phyloP scores from a whole-genome alignment of 1,139 yeast genomes.

The Saccharomycopsis crataegensis region DNA sequence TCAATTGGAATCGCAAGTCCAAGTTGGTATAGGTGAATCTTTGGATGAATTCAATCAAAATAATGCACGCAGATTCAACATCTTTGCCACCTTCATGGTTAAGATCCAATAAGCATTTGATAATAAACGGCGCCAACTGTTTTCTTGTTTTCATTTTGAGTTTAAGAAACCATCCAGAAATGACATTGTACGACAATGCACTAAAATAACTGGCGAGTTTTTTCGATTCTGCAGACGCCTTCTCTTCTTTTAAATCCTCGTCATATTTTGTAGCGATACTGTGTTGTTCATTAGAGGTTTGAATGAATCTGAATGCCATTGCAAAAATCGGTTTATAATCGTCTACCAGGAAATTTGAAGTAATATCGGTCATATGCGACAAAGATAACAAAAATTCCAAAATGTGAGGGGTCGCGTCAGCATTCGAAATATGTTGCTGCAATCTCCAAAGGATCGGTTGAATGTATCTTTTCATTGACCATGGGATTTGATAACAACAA shows the following conservation, averaged over 20 bases:
- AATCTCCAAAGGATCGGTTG: conserved; percentile 59
- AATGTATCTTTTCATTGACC: conserved; percentile 61
- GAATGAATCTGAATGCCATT: conserved; percentile 72
- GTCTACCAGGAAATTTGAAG: conserved; percentile 66
- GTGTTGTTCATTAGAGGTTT: conserved; percentile 51
- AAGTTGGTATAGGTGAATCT: conserved; percentile 63
- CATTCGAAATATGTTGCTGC: conserved; percentile 67
- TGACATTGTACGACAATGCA: conserved; percentile 59
- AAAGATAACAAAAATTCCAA: conserved; percentile 66
- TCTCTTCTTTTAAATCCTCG: neutral
- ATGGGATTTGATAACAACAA: conserved; percentile 76
- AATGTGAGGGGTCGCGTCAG: conserved; percentile 65
- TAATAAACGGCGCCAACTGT: conserved; percentile 53
- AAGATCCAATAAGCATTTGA: conserved; percentile 39
- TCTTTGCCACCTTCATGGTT: conserved; percentile 34
- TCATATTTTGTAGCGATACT: conserved; percentile 3
- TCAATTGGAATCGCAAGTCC: conserved; percentile 40
- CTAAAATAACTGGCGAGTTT: conserved; percentile 52
- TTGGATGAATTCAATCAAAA: conserved; percentile 59
- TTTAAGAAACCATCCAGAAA: conserved; percentile 68
- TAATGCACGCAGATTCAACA: conserved; percentile 38
- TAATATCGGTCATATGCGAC: conserved; percentile 58
- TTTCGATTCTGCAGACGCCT: neutral
- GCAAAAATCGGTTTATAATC: conserved; percentile 79
- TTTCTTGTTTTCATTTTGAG: conserved; percentile 53